Evolutionary conservation across 306 rosid species (phyloP).

Genomic region (Prunus mongolica): DNA sequence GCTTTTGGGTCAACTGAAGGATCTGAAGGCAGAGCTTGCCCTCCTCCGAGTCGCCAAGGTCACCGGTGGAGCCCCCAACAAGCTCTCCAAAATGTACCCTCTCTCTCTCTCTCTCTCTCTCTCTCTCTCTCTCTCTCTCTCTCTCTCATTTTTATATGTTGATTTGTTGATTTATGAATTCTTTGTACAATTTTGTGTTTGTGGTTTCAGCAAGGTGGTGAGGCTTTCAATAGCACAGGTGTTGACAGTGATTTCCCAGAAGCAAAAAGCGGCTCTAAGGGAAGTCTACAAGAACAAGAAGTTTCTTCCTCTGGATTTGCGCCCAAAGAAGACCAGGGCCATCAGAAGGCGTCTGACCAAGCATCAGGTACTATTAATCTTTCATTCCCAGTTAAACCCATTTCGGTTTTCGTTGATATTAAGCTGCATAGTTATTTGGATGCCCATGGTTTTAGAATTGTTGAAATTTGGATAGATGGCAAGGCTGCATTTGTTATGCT

Average conservation of each 20-base stretch:
- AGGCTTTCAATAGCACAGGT: constrained; percentile 58
- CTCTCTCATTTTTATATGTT: background rate
- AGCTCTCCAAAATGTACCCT: constrained; percentile 45
- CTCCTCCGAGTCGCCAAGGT: constrained; percentile 55
- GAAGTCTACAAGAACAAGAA: constrained; percentile 66
- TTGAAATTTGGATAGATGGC: no score
- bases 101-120: background rate
- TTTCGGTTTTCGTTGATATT: background rate
- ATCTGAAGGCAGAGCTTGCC: constrained; percentile 54
- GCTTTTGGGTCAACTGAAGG: constrained; percentile 40
- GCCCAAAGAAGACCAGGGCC: constrained; percentile 67
- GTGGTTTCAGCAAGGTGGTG: constrained; percentile 54
- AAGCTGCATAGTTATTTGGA: background rate
- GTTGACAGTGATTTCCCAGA: constrained; percentile 60
- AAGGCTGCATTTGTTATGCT: background rate
- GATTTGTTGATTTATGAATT: background rate
- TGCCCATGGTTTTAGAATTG: background rate
- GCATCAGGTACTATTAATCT: constrained; percentile 44
- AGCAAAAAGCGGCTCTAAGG: constrained; percentile 57
- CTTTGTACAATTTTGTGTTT: background rate
- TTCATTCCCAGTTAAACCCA: no score
- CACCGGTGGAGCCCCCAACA: constrained; percentile 56
- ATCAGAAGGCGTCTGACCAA: constrained; percentile 64
- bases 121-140: background rate
- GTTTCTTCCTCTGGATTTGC: constrained; percentile 58